A percentile compares a stretch with the other conserved stretches of the same genome.
phyloP scores from a whole-genome alignment of 352 stramenopile genomes.

The Phytopythium kandeliae region DNA sequence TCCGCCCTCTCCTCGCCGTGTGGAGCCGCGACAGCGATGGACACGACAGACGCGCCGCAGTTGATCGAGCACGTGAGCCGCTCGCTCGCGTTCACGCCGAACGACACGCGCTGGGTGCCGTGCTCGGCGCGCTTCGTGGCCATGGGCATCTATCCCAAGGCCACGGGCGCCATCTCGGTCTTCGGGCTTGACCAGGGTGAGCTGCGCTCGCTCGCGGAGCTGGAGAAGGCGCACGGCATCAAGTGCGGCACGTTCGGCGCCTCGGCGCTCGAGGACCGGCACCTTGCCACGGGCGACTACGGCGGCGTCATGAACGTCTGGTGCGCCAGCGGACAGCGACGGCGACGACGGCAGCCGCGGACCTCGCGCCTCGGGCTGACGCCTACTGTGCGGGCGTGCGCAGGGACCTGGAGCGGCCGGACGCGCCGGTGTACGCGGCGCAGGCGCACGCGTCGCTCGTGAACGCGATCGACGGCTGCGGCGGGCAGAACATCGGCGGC shows the following conservation, averaged over 20 bases:
- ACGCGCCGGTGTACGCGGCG: conserved; percentile 80
- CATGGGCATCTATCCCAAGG: conserved; percentile 91
- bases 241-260: conserved; percentile 96
- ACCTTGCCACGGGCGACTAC: conserved; percentile 84
- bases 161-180: conserved; percentile 89
- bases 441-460: conserved; percentile 92
- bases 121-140: conserved; percentile 91
- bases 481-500: conserved; percentile 82
- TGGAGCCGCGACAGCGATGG: conserved; percentile 52
- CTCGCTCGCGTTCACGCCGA: conserved; percentile 91
- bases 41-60: conserved; percentile 94
- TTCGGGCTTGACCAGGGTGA: conserved; percentile 90
- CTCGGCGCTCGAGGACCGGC: conserved; percentile 83
- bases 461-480: conserved; percentile 94
- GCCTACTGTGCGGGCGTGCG: background rate
- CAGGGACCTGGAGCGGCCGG: conserved; percentile 79
- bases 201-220: conserved; percentile 51
- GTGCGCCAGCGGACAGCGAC: conserved; percentile 8
- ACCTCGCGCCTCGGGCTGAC: background rate
- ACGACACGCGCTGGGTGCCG: conserved; percentile 94
- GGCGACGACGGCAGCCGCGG: too few relatives aligned
- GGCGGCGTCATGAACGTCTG: conserved; percentile 72
- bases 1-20: background rate
- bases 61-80: conserved; percentile 96
- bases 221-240: conserved; percentile 88